Evolutionary conservation across 345 rosid species (phyloP).

Genomic region (Carallia pectinifolia): DNA sequence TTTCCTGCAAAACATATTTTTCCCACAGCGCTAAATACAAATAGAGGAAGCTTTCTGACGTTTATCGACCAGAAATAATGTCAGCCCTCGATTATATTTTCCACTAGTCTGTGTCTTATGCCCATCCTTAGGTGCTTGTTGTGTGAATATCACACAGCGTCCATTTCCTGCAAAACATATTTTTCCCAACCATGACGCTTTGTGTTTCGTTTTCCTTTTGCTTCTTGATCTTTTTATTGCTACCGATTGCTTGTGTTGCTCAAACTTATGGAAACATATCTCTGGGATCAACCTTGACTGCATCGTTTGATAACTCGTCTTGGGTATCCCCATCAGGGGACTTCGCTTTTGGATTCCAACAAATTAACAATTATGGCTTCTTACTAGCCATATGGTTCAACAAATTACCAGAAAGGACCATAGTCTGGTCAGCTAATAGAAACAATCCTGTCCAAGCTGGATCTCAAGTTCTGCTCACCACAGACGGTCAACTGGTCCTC

Average conservation of each 20-base stretch:
- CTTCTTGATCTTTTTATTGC: constrained; percentile 15
- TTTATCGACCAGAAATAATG: too few species aligned
- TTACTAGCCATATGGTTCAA: constrained; percentile 42
- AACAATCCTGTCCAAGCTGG: constrained; percentile 29
- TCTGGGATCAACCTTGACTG: constrained; percentile 30
- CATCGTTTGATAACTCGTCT: constrained; percentile 11
- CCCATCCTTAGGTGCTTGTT: too few species aligned
- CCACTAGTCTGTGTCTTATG: too few species aligned
- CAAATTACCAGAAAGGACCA: constrained; percentile 40
- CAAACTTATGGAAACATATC: constrained; percentile 25
- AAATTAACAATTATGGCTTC: constrained; percentile 18
- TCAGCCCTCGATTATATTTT: too few species aligned
- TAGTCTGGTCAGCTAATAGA: constrained; percentile 50
- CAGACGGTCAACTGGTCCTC: constrained; percentile 38
- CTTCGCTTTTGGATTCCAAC: constrained; percentile 49
- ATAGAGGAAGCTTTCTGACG: too few species aligned
- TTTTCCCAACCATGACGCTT: too few species aligned
- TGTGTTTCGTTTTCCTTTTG: background rate
- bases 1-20: too few species aligned
- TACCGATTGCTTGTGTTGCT: constrained; percentile 20
- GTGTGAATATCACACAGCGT: too few species aligned
- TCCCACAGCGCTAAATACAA: too few species aligned
- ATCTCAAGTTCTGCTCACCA: constrained; percentile 38
- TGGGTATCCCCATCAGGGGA: constrained; percentile 52
- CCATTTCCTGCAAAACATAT: too few species aligned